These are phyloP conservation scores for Zopfia rhizophila DNA, from an alignment of 2,329 filamentous ascomycete genomes.

Conservation along the genomic window DNA sequence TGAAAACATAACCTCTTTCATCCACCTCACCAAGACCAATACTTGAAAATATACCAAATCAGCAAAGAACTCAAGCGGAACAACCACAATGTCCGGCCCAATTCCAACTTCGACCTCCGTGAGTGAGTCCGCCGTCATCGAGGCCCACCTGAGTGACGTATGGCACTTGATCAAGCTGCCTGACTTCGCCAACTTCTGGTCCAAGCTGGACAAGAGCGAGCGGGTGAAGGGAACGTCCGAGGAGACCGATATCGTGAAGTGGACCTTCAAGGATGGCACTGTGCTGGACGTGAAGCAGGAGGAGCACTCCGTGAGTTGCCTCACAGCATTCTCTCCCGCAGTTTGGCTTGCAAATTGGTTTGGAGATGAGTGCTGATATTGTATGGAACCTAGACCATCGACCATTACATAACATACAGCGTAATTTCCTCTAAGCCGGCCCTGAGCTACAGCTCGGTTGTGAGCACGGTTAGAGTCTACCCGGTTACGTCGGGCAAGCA, in stretches of 20 bases:
- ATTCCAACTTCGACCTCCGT: slow-evolving; percentile 76
- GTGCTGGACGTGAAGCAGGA: slow-evolving; percentile 79
- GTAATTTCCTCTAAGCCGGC: slow-evolving; percentile 74
- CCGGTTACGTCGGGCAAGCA: slow-evolving; percentile 73
- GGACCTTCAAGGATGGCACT: slow-evolving; percentile 76
- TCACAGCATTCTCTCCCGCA: too few relatives aligned
- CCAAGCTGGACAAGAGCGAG: slow-evolving; percentile 69
- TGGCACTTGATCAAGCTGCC: slow-evolving; percentile 81
- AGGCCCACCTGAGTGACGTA: slow-evolving; percentile 71
- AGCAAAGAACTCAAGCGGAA: too few relatives aligned
- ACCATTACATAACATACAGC: slow-evolving; percentile 80
- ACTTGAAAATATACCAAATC: too few relatives aligned
- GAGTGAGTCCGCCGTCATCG: slow-evolving; percentile 74
- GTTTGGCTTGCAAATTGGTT: too few relatives aligned
- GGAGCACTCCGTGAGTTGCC: slow-evolving; percentile 71
- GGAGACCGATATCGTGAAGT: slow-evolving; percentile 75
- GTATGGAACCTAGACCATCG: slow-evolving; percentile 65
- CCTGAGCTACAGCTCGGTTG: slow-evolving; percentile 72
- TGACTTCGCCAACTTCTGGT: slow-evolving; percentile 75
- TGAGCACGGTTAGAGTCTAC: slow-evolving; percentile 74
- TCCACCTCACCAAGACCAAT: too few relatives aligned
- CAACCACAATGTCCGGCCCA: slow-evolving; percentile 35
- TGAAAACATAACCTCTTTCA: too few relatives aligned
- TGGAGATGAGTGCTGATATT: slow-evolving; percentile 15
- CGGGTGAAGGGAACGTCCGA: slow-evolving; percentile 69